phyloP scores from a whole-genome alignment of 2,329 filamentous ascomycete species.

The Claviceps maximensis region DNA sequence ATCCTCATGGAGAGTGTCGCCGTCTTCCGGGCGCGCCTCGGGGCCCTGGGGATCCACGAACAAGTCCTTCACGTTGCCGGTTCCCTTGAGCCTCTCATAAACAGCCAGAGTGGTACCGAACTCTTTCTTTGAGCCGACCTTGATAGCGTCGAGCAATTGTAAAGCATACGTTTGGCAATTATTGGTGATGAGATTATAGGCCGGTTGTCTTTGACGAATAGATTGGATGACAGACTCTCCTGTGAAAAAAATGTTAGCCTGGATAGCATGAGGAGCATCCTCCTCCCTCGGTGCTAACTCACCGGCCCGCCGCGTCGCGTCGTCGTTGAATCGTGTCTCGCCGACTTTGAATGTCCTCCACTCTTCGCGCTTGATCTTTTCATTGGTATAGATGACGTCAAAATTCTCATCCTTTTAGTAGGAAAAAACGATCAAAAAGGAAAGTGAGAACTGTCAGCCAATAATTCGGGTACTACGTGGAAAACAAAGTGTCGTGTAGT shows the following conservation, averaged over 20 bases:
- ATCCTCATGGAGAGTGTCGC: conserved; percentile 12
- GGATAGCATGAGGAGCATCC: not conserved
- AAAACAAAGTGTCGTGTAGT: not conserved
- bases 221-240: conserved; percentile 39
- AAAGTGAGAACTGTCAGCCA: not conserved
- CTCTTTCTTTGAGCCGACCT: conserved; percentile 33
- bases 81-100: conserved; percentile 36
- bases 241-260: conserved; percentile 11
- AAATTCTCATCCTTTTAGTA: conserved; percentile 33
- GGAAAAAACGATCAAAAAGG: not conserved
- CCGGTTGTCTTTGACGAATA: conserved; percentile 34
- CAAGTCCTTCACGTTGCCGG: conserved; percentile 36
- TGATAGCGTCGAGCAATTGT: conserved; percentile 39
- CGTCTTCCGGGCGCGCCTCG: conserved; percentile 14
- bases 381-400: conserved; percentile 44
- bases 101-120: conserved; percentile 41
- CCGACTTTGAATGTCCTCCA: conserved; percentile 40
- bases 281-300: conserved; percentile 12
- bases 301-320: conserved; percentile 36
- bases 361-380: conserved; percentile 28
- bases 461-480: not conserved
- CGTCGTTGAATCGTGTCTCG: conserved; percentile 40
- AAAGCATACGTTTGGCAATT: conserved; percentile 47
- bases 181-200: conserved; percentile 46
- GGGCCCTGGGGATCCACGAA: conserved; percentile 19